Conservation (phyloP, 2,329 filamentous ascomycete genomes). For the Fusarium xyrophilum region DNA sequence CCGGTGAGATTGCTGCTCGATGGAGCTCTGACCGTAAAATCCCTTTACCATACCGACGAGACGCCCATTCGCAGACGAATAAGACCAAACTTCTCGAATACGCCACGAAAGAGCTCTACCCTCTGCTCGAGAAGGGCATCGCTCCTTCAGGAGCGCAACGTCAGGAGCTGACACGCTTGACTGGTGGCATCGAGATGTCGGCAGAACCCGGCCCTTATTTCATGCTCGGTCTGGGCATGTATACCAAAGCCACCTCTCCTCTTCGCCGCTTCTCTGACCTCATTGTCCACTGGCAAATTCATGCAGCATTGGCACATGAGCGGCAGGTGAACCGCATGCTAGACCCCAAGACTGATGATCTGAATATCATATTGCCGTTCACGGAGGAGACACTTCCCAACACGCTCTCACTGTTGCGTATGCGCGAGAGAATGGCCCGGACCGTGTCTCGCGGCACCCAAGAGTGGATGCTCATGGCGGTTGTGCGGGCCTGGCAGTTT, state of each 20-base stretch:
- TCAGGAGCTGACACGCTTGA: constrained; percentile 42
- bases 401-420: constrained; percentile 58
- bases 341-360: constrained; percentile 39
- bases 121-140: constrained; percentile 43
- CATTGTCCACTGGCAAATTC: constrained; percentile 71
- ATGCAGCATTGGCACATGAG: constrained; percentile 61
- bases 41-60: constrained; percentile 64
- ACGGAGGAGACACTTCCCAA: constrained; percentile 49
- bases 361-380: constrained; percentile 56
- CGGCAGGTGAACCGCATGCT: constrained; percentile 43
- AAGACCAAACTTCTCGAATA: constrained; percentile 47
- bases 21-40: constrained; percentile 67
- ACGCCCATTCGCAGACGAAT: constrained; percentile 52
- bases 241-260: constrained; percentile 69
- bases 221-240: constrained; percentile 65
- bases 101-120: constrained; percentile 47
- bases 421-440: constrained; percentile 60
- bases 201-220: constrained; percentile 62
- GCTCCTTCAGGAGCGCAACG: constrained; percentile 45
- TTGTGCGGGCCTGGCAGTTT: constrained; percentile 66
- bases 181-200: constrained; percentile 60
- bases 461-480: constrained; percentile 66
- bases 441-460: constrained; percentile 53
- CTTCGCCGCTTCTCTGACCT: constrained; percentile 70
- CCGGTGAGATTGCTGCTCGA: constrained; percentile 65